These are phyloP conservation scores for Malus domestica DNA, from an alignment of 306 rosid species.

Conservation along the genomic window DNA sequence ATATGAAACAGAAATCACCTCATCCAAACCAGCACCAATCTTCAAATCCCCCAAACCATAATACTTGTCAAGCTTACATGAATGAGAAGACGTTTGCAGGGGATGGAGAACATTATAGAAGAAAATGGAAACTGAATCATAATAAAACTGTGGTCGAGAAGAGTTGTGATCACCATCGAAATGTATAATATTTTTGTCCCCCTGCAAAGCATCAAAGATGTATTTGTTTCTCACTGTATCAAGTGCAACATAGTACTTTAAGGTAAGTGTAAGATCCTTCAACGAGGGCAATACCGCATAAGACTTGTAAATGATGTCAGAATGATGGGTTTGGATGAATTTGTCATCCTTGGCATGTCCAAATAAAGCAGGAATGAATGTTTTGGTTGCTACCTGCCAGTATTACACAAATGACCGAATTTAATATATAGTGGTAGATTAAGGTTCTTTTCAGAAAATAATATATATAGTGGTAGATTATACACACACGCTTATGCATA, in stretches of 20 bases:
- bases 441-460: not conserved
- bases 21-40: slow-evolving; percentile 53
- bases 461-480: not conserved
- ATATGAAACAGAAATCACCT: slow-evolving; percentile 42
- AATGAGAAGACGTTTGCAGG: slow-evolving; percentile 43
- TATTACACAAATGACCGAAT: not conserved
- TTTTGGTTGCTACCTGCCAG: slow-evolving; percentile 73
- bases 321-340: slow-evolving; percentile 77
- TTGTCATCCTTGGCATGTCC: slow-evolving; percentile 83
- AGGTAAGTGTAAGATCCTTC: slow-evolving; percentile 4
- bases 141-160: slow-evolving; percentile 85
- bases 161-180: slow-evolving; percentile 97
- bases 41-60: slow-evolving; percentile 65
- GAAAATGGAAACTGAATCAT: slow-evolving; percentile 81
- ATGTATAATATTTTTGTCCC: slow-evolving; percentile 71
- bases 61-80: slow-evolving; percentile 62
- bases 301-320: slow-evolving; percentile 58
- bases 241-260: not conserved
- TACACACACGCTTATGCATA: not conserved
- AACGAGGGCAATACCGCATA: slow-evolving; percentile 51
- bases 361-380: slow-evolving; percentile 82
- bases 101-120: slow-evolving; percentile 87
- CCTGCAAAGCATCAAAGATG: slow-evolving; percentile 46
- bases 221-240: slow-evolving; percentile 9
- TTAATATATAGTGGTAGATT: not conserved